A percentile compares a stretch with the other conserved stretches of the same genome.
phyloP scores from a whole-genome alignment of 2,329 filamentous ascomycete genomes.

The Magnaporthiopsis incrustans region DNA sequence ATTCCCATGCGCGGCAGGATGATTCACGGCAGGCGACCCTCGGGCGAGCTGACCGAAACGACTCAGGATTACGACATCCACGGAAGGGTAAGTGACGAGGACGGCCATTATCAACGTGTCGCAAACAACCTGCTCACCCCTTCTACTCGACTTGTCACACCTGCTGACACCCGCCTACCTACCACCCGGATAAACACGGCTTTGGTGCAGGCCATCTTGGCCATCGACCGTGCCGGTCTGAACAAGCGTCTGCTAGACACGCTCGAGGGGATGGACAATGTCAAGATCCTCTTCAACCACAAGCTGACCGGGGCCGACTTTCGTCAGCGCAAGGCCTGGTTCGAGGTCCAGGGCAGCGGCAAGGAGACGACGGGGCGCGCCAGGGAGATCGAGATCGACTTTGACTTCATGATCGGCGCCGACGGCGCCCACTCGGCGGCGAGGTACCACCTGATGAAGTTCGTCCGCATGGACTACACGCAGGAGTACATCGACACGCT shows the following conservation, averaged over 20 bases:
- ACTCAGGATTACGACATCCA: conserved; percentile 88
- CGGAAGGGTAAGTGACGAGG: conserved; percentile 56
- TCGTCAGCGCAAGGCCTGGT: conserved; percentile 71
- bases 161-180: no score
- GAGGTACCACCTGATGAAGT: conserved; percentile 95
- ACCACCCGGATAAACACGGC: neutral
- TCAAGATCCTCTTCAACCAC: conserved; percentile 86
- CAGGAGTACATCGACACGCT: conserved; percentile 94
- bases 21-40: conserved; percentile 69
- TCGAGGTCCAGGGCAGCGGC: conserved; percentile 50
- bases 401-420: conserved; percentile 88
- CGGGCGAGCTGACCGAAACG: conserved; percentile 63
- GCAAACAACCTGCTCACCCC: neutral
- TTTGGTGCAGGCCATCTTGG: conserved; percentile 64
- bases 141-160: neutral
- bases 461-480: conserved; percentile 76
- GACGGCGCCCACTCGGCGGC: conserved; percentile 92
- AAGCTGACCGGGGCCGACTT: conserved; percentile 91
- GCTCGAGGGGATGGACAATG: conserved; percentile 76
- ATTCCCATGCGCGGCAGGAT: conserved; percentile 95
- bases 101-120: conserved; percentile 7
- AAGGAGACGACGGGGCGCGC: conserved; percentile 32
- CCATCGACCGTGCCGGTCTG: conserved; percentile 74
- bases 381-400: conserved; percentile 71
- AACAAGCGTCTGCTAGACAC: conserved; percentile 81